Conservation (phyloP, 164 flowering plant species). For the Piper longum region DNA sequence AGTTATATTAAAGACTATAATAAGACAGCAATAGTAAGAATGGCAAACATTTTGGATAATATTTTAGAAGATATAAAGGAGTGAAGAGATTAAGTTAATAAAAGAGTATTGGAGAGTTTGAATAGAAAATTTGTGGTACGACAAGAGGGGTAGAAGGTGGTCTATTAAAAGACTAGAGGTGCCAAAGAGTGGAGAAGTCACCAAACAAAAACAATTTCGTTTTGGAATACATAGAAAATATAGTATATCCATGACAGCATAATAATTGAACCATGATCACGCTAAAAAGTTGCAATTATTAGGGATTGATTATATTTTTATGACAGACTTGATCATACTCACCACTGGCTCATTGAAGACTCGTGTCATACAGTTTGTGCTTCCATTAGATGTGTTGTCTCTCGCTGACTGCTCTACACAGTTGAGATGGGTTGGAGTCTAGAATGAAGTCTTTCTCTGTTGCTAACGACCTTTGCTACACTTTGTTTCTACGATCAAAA, state of each 20-base stretch:
- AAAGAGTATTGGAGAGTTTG: conserved; percentile 3
- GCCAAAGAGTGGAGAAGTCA: conserved; percentile 12
- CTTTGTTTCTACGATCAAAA: too few relatives aligned
- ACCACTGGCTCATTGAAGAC: neutral
- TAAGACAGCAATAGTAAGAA: neutral
- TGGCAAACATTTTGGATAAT: neutral
- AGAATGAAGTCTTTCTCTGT: too few relatives aligned
- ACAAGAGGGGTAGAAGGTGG: conserved; percentile 9
- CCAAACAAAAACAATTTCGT: conserved; percentile 6
- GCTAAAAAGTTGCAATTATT: conserved; percentile 13
- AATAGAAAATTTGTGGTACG: neutral
- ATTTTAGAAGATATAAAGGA: neutral
- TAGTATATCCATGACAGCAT: conserved; percentile 1
- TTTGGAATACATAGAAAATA: conserved; percentile 8
- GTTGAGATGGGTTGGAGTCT: neutral
- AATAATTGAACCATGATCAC: conserved; percentile 20
- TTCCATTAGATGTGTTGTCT: neutral
- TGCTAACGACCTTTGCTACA: too few relatives aligned
- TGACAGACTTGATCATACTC: neutral
- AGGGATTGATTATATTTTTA: neutral
- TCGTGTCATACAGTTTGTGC: neutral
- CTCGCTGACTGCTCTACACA: neutral
- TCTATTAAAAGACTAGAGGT: conserved; percentile 2
- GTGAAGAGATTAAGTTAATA: conserved; percentile 1
- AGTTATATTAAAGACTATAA: neutral